Evolutionary conservation across 1,284 basidiomycete species (phyloP), one percentile per base, ranked within the genome.

Genomic region (Volvariella volvacea): DNA sequence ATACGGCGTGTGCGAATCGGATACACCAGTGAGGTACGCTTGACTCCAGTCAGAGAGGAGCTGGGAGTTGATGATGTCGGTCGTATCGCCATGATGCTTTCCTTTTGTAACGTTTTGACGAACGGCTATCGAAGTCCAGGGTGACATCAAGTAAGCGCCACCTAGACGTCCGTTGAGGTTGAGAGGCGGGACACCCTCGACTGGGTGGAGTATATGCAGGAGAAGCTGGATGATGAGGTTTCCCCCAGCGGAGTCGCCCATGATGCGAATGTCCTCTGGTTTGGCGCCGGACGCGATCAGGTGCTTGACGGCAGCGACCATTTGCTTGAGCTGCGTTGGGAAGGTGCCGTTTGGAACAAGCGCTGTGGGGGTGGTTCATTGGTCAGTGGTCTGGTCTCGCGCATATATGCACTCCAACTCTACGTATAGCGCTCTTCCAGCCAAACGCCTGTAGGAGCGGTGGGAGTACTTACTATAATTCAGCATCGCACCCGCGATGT

Each of bases 181-280:
- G 21, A 58, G 46, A 3, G 31, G 31, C 3, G 49, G 51, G 3
- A 54, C 30, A 32, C 38, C 47, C 41, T 50, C 25, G 42, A 52
- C 32, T 46, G 39, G 22, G 63, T 43, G 40, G 47, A 48, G 40
- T 59, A 66, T 55, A 44, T 71, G 67, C 0, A 63, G 64, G 28
- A 67, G 49, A 37, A 69, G 39, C 21, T 73, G 71, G 2, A 79
- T 52, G 1, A 70, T 67, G n/a, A 83, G 60, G 46, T 66, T 64
- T 1, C 48, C 66, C 8, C 68, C 68, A 2, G 67, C 68, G 2
- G 68, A 71, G 53, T 83, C 80, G 19, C 80, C 79, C 1, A 61
- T 62, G 17, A 83, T 46, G 32, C 75, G 60, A 41, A 83, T 70
- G 51, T 80, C 70, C 16, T 62, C 50, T 6, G 71, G 69, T 8